Percentiles rank a stretch among this genome's conserved stretches.
Evolutionary conservation across 495 filamentous ascomycete species (phyloP).

Genomic region (Aspergillus indologenus): DNA sequence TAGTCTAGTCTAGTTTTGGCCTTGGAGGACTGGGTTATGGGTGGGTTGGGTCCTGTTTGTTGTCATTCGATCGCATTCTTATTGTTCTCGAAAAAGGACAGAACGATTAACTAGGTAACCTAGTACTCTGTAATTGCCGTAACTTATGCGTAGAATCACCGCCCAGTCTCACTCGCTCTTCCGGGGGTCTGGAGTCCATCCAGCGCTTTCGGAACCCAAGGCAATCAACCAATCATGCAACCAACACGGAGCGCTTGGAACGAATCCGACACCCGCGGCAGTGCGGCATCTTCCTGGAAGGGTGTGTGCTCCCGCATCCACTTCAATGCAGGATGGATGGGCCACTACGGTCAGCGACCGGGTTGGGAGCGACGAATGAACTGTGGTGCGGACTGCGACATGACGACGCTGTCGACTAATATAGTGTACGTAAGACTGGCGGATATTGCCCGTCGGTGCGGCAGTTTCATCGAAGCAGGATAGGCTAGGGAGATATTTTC

Average conservation of each 20-base stretch:
- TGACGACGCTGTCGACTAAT: slow-evolving; percentile 1
- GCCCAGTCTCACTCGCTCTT: not conserved
- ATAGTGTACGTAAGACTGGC: not conserved
- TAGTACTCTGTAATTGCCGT: too few relatives aligned
- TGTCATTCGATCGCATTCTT: not conserved
- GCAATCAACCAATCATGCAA: slow-evolving; percentile 7
- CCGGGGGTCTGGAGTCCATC: not conserved
- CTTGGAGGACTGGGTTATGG: not conserved
- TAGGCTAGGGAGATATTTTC: slow-evolving; percentile 4
- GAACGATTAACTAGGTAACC: not conserved
- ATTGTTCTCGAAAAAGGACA: not conserved
- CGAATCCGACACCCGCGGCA: not conserved
- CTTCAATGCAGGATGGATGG: not conserved
- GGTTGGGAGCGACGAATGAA: slow-evolving; percentile 1
- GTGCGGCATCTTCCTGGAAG: not conserved
- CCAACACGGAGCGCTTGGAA: not conserved
- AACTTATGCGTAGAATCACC: too few relatives aligned
- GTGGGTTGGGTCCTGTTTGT: not conserved
- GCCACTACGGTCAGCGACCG: not conserved
- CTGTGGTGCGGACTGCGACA: not conserved
- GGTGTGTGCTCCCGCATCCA: not conserved
- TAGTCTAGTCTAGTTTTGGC: not conserved
- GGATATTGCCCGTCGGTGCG: slow-evolving; percentile 6
- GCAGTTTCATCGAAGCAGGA: not conserved
- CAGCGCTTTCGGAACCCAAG: not conserved